Evolutionary conservation across 2,329 filamentous ascomycete species (phyloP), one percentile per base, ranked within the genome.

Genomic region (Boeremia lycopersici): DNA sequence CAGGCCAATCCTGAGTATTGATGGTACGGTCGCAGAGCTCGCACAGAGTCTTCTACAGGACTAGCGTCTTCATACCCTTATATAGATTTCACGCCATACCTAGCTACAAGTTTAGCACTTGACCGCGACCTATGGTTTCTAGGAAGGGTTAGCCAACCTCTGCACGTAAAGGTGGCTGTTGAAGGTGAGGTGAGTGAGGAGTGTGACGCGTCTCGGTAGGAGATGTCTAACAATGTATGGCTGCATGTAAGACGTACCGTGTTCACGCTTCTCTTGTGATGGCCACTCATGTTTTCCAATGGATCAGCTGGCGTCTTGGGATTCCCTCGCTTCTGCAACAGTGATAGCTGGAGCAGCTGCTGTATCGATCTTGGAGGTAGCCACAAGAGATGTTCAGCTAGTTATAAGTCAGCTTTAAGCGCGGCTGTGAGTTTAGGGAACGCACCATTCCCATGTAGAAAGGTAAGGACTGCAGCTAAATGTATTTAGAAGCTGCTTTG

Each of bases 1-100:
- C 33, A 2, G 11, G 28, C 70, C 71, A 74, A 54, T 74, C 68
- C 46, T 64, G 65, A 26, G 67, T 73, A 38, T 48, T 62, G 49
- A 76, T 57, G 10, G 29, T 48, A 8, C 67, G 64, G n/a, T 74
- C 46, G 49, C 73, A 76, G 6, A 65, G 39, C 60, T 71, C 71
- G 51, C 73, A 76, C 6, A 45, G 4, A 15, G 68, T 72, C 42
- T 38, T 36, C 11, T 39, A 34, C 0, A 70, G 52, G 6, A 56
- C 19, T 10, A 62, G 54, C 11, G 63, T 59, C 56, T 64, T 70
- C 29, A 65, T 48, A 8, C 29, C 26, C 5, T 62, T 54, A 45
- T 73, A 75, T 3, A 72, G 64, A 13, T 68, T 64, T 34, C 63
- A 49, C 0, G 29, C 31, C 59, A 68, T 52, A 15, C 40, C 49